Evolutionary conservation across 2,329 filamentous ascomycete species (phyloP), one percentile per base, ranked within the genome.

Genomic region (Cadophora sp.): DNA sequence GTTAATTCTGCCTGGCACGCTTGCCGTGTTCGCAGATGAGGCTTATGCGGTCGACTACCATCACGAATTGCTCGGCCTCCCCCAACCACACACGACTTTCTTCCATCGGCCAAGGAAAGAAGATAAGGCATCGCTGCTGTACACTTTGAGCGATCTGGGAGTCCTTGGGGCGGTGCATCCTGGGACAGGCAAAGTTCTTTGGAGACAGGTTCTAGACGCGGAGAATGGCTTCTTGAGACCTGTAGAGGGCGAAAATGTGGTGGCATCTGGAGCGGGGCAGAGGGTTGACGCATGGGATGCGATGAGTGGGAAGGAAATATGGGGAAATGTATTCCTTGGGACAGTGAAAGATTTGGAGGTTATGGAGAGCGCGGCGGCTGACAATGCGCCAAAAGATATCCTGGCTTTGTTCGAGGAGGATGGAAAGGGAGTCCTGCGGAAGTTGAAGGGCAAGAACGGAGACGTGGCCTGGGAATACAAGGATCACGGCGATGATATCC

Each of bases 11-110:
- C 74, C 76, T n/a, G 64, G 65, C 6, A 61, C 72, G 9, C 56
- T 71, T 50, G 92, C 94, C 71, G 88, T 98, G 68, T 97, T 94
- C 82, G 85, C 87, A 73, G 96, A 99, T 77, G 95, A 99, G 80
- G 94, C 96, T 73, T 94, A 90, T 82, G 87, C 93, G 74, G 87
- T 96, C 78, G 96, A 99, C 81, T 98, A 94, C 82, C 95, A 98
- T 81, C 89, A 97, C 82, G 88, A 92, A 71, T 89, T 98, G 59
- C 83, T 99, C 75, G 96, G 96, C 76, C 81, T 92, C 45, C 94
- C 96, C 64, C 91, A 91, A 78, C 83, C 87, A 78, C 88, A 92
- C 70, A 92, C 93, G 68, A 97, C 95, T 73, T 96, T 98, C 85
- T 98, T 98, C 87, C 93, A 97, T 81, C 91, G 90, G 73, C 95